Base-by-base conservation (phyloP, 768 basidiomycete species). In the Kwoniella sp. region DNA sequence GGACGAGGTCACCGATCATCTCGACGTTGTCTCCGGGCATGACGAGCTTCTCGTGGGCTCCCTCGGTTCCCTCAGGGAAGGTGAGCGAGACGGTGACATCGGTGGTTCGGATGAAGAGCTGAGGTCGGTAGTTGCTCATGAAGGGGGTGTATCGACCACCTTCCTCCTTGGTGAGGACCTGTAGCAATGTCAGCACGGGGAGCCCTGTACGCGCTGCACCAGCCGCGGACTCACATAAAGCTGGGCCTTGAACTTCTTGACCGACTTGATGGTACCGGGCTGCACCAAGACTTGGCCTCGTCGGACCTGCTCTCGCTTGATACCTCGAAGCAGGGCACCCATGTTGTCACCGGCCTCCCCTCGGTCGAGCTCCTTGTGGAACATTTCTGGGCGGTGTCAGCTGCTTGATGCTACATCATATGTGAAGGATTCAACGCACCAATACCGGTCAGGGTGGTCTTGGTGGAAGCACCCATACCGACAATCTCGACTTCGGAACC, bases 281-380 rank as follows among this genome's bases (percentile, higher is more conserved):
- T 83, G 80, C 63, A 85, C 82, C 70, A 99, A 82, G 50, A 98
- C 86, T 73, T 92, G 89, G 38, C 95, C 95, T 60, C 95, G 87
- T 59, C 83, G 81, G 69, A 99, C 79, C 76, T 98, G 90, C 71
- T 98, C 95, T 59, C 93, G 86, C 78, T 98, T 98, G 75, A 96
- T 79, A 71, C 95, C 92, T 75, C 95, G 89, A 39, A 99, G 84
- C 31, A 99, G 80, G 50, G 86, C 88, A 62, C 95, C 95, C 89
- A 98, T 96, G 80, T 98, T 98, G 77, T 99, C 95, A 65, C 95
- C 95, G 57, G 95, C 93, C 76, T 98, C 89, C 54, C 89, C 92
- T 50, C 91, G 84, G 31, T 99, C 95, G 49, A 99, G 83, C 78
- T 99, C 95, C 80, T 95, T 96, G 81, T 95, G 93, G 84, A 98